Evolutionary conservation across 176 grass and related monocot species (phyloP).

Genomic region (Oryza australiensis): DNA sequence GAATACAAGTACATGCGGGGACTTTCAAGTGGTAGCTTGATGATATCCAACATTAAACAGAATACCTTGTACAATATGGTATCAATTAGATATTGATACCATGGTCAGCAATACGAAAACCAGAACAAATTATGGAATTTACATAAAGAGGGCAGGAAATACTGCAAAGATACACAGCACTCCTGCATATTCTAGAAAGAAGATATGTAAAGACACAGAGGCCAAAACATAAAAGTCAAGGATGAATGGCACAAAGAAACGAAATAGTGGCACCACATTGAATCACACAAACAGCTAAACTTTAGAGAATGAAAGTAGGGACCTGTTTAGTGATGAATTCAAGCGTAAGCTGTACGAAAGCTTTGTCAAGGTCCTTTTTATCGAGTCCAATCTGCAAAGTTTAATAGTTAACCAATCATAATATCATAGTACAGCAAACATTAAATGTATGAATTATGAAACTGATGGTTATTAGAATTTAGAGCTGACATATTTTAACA

Average conservation of each 20-base stretch:
- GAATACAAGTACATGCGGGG: slow-evolving; percentile 7
- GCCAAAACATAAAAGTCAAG: slow-evolving; percentile 1
- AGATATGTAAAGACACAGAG: slow-evolving; percentile 27
- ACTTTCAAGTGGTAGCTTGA: not conserved
- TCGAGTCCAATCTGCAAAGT: slow-evolving; percentile 80
- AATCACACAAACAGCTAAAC: slow-evolving; percentile 1
- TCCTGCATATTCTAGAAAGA: not conserved
- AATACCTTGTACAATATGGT: not conserved
- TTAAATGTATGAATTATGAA: not conserved
- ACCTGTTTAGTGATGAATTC: slow-evolving; percentile 91
- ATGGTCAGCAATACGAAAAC: slow-evolving; percentile 5
- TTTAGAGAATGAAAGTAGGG: slow-evolving; percentile 30
- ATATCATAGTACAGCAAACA: slow-evolving; percentile 20
- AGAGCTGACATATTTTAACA: slow-evolving; percentile 15
- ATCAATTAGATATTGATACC: slow-evolving; percentile 12
- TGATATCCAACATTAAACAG: slow-evolving; percentile 3
- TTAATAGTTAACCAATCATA: slow-evolving; percentile 13
- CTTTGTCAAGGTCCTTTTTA: slow-evolving; percentile 88
- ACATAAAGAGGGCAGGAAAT: slow-evolving; percentile 10
- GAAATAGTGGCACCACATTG: not conserved
- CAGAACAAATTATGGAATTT: not conserved
- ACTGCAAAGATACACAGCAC: not conserved
- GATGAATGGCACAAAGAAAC: not conserved
- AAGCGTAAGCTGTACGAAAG: slow-evolving; percentile 86
- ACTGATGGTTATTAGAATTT: slow-evolving; percentile 10